Conservation (phyloP, 139 green algal genomes). For the Picochlorum sp. region DNA sequence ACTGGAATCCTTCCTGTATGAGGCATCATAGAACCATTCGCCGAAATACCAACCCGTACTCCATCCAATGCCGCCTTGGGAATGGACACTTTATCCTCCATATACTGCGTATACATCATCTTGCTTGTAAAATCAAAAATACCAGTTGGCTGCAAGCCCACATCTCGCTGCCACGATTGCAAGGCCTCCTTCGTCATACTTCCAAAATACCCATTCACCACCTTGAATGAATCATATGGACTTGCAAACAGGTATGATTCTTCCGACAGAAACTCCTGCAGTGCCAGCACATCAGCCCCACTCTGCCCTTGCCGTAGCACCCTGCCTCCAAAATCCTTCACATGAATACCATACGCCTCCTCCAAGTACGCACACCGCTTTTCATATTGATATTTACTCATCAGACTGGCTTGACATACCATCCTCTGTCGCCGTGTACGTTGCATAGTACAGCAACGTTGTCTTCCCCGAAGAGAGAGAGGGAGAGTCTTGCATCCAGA, state of each 20-base stretch:
- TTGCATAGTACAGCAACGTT: too few species aligned
- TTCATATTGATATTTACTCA: conserved; percentile 23
- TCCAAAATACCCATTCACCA: conserved; percentile 26
- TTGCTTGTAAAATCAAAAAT: conserved; percentile 18
- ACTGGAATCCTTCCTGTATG: not conserved
- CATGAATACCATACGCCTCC: conserved; percentile 2
- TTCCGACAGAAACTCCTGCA: conserved; percentile 23
- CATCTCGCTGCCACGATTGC: conserved; percentile 23
- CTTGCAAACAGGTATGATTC: conserved; percentile 13
- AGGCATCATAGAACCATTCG: not conserved
- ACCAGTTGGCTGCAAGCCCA: conserved; percentile 12
- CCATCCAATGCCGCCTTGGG: not conserved
- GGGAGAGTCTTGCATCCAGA: too few species aligned
- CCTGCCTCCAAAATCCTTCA: conserved; percentile 26
- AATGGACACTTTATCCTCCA: conserved; percentile 7
- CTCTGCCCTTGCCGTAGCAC: conserved; percentile 15
- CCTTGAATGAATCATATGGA: not conserved
- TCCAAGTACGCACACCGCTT: conserved; percentile 7
- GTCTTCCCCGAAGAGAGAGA: too few species aligned
- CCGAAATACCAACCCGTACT: not conserved
- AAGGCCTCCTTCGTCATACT: conserved; percentile 19
- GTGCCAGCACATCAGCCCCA: conserved; percentile 22
- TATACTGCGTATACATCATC: conserved; percentile 14
- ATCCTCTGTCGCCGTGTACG: not conserved
- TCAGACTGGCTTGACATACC: not conserved